Evolutionary conservation across 352 stramenopile genomes (phyloP).

Genomic region (Phytophthora cactorum): DNA sequence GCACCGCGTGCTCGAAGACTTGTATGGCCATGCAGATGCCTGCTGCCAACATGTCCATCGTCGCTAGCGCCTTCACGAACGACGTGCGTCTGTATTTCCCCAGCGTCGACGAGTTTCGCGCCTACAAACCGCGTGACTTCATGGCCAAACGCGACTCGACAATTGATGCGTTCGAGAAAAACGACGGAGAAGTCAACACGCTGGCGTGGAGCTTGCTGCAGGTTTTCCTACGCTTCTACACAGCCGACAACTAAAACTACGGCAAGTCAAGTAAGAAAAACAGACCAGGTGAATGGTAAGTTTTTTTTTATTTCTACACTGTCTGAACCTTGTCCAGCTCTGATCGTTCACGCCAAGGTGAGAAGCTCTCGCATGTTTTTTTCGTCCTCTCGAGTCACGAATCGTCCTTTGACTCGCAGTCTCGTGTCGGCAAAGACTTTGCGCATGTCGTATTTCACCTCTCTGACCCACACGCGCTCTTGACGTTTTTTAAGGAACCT

Average conservation of each 20-base stretch:
- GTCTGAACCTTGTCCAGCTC: not conserved
- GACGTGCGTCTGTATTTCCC: constrained; percentile 49
- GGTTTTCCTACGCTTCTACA: constrained; percentile 37
- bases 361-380: constrained; percentile 73
- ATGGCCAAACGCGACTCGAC: constrained; percentile 25
- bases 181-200: constrained; percentile 38
- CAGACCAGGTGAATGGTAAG: constrained; percentile 18
- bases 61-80: constrained; percentile 61
- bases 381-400: constrained; percentile 97
- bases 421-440: constrained; percentile 98
- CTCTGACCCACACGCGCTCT: constrained; percentile 92
- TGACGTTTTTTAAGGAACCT: constrained; percentile 94
- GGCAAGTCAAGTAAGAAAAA: not conserved
- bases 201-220: constrained; percentile 43
- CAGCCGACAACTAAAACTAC: constrained; percentile 21
- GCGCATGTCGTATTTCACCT: constrained; percentile 96
- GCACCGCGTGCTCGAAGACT: constrained; percentile 53
- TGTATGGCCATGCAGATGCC: constrained; percentile 65
- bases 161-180: constrained; percentile 30
- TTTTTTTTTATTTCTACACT: constrained; percentile 22
- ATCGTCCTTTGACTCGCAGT: constrained; percentile 95
- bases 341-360: constrained; percentile 56
- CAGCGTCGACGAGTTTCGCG: constrained; percentile 41
- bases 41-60: constrained; percentile 42
- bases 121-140: constrained; percentile 44